Conservation (phyloP, 2,329 filamentous ascomycete species). For the Pseudohalonectria lignicola region DNA sequence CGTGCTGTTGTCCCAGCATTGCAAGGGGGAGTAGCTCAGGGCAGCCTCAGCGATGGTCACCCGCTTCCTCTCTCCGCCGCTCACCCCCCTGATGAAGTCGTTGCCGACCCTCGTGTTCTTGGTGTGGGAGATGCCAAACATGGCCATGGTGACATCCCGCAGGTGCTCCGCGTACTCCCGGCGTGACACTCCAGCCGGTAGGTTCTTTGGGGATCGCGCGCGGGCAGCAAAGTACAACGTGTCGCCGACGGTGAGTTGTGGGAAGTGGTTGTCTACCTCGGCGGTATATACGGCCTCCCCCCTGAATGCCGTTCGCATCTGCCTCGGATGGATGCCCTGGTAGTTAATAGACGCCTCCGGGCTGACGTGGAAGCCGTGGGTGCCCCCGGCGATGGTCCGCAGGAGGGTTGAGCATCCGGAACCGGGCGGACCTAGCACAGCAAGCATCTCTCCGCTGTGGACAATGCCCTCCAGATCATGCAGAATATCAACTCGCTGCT, state of each 20-base stretch:
- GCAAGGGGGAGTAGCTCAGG: slow-evolving; percentile 44
- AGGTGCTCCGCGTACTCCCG: too few species aligned
- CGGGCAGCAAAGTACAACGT: slow-evolving; percentile 48
- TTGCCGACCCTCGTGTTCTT: slow-evolving; percentile 58
- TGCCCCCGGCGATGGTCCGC: slow-evolving; percentile 51
- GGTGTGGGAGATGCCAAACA: too few species aligned
- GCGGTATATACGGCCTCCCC: too few species aligned
- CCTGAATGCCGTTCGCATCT: slow-evolving; percentile 56
- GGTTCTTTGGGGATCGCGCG: slow-evolving; percentile 33
- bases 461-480: slow-evolving; percentile 25
- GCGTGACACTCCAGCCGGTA: slow-evolving; percentile 34
- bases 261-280: slow-evolving; percentile 52
- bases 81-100: slow-evolving; percentile 50
- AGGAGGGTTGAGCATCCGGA: slow-evolving; percentile 50
- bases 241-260: slow-evolving; percentile 44
- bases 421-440: slow-evolving; percentile 25
- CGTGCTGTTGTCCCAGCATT: slow-evolving; percentile 66
- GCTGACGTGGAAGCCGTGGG: too few species aligned
- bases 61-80: slow-evolving; percentile 59
- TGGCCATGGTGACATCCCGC: too few species aligned
- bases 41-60: slow-evolving; percentile 67
- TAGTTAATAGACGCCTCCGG: slow-evolving; percentile 48
- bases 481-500: slow-evolving; percentile 35
- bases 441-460: slow-evolving; percentile 15
- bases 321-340: slow-evolving; percentile 43